Conservation (phyloP, 768 basidiomycete genomes). For the Steccherinum ochraceum region DNA sequence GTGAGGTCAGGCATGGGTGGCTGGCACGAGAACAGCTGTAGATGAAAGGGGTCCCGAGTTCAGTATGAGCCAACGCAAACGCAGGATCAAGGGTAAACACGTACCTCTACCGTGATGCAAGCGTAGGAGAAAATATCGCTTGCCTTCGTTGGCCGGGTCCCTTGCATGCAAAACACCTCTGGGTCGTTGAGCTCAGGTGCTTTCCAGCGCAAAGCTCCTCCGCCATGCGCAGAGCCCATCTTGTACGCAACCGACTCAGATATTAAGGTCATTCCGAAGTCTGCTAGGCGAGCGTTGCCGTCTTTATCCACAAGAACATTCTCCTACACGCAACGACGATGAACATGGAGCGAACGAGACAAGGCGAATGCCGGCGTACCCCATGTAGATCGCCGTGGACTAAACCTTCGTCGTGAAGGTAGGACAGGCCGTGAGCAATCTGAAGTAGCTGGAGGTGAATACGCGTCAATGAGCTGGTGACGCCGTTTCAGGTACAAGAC, state of each 20-base stretch:
- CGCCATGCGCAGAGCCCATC: background rate
- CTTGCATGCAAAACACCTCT: too few species aligned
- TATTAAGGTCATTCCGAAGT: conserved; percentile 9
- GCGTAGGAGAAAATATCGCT: background rate
- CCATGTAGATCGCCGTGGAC: conserved; percentile 7
- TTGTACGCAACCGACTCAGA: background rate
- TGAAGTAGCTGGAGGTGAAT: conserved; percentile 1
- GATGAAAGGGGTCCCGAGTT: too few species aligned
- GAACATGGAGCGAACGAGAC: background rate
- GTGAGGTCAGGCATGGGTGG: too few species aligned
- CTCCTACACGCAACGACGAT: too few species aligned
- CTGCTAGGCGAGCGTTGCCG: conserved; percentile 7
- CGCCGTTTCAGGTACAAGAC: background rate
- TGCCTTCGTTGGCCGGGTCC: background rate
- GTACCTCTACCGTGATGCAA: background rate
- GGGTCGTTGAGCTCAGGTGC: conserved; percentile 8
- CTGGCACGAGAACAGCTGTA: too few species aligned
- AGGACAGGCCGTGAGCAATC: conserved; percentile 4
- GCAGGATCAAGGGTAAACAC: too few species aligned
- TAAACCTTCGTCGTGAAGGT: conserved; percentile 1
- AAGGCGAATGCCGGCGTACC: conserved; percentile 1
- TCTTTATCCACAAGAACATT: conserved; percentile 9
- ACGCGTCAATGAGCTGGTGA: background rate
- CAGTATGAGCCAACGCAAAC: too few species aligned
- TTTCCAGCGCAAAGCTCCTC: background rate